Conservation (phyloP, 768 basidiomycete genomes). For the Trametes villosa region DNA sequence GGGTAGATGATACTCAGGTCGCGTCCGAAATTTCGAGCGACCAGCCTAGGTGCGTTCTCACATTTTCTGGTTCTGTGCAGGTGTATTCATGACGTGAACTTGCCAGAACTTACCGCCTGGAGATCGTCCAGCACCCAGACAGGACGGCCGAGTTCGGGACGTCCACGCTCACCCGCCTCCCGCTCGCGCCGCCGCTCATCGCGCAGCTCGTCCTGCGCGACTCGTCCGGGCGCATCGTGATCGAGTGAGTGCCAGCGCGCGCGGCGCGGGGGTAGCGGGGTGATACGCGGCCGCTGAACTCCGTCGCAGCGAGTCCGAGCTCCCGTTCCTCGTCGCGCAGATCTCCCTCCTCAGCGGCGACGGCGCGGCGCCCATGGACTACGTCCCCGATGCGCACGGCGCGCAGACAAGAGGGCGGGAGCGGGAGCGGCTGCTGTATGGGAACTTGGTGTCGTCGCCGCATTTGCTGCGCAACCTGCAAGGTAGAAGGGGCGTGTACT, state of each 20-base stretch:
- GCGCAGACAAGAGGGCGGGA: conserved; percentile 47
- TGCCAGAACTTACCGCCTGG: conserved; percentile 66
- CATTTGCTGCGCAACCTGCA: conserved; percentile 81
- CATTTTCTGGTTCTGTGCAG: background rate
- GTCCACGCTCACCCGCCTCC: conserved; percentile 74
- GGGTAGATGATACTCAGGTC: conserved; percentile 13
- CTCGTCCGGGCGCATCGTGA: conserved; percentile 66
- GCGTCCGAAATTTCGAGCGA: conserved; percentile 11
- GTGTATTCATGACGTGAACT: background rate
- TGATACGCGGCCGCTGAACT: conserved; percentile 13
- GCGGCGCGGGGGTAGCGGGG: background rate
- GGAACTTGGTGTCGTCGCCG: conserved; percentile 82
- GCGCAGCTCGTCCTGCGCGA: conserved; percentile 80
- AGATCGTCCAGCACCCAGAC: conserved; percentile 84
- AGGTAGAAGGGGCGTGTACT: conserved; percentile 82
- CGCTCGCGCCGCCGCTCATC: conserved; percentile 83
- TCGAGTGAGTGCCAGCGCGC: conserved; percentile 68
- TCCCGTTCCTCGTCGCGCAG: conserved; percentile 88
- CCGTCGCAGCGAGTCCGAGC: conserved; percentile 71
- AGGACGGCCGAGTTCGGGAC: conserved; percentile 82
- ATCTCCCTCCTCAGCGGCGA: conserved; percentile 75
- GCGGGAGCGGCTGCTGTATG: conserved; percentile 72
- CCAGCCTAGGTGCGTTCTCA: conserved; percentile 23
- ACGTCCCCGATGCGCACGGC: conserved; percentile 61
- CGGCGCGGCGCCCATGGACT: conserved; percentile 64